Percentiles rank a stretch among this genome's conserved stretches.
Evolutionary conservation across 495 filamentous ascomycete genomes (phyloP).

Genomic region (Staphylotrichum longicolle): DNA sequence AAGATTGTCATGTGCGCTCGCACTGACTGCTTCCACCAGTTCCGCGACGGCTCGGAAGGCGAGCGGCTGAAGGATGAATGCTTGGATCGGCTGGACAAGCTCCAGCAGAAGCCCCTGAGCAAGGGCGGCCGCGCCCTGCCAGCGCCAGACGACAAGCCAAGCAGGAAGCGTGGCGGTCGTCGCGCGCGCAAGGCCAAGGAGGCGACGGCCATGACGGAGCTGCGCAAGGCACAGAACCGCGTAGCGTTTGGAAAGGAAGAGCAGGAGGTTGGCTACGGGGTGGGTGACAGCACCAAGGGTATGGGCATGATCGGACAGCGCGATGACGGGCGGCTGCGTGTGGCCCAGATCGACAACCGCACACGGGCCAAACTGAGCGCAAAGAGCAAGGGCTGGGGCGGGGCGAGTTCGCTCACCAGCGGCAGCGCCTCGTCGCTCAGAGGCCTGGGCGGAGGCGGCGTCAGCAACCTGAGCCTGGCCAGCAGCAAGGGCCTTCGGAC

Average conservation of each 20-base stretch:
- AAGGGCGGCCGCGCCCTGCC: constrained; percentile 85
- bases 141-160: constrained; percentile 92
- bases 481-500: constrained; percentile 66
- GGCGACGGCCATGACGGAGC: constrained; percentile 92
- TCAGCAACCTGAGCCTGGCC: constrained; percentile 63
- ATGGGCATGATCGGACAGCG: constrained; percentile 92
- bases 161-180: constrained; percentile 87
- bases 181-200: constrained; percentile 95
- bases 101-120: constrained; percentile 90
- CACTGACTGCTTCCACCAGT: constrained; percentile 81
- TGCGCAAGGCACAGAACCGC: constrained; percentile 93
- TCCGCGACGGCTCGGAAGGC: constrained; percentile 77
- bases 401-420: constrained; percentile 61
- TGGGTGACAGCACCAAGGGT: constrained; percentile 80
- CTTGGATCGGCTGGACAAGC: constrained; percentile 84
- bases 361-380: constrained; percentile 90
- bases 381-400: constrained; percentile 95
- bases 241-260: constrained; percentile 97
- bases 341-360: constrained; percentile 85
- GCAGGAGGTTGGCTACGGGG: constrained; percentile 87
- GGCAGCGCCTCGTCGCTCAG: constrained; percentile 74
- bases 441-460: constrained; percentile 61
- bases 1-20: constrained; percentile 91
- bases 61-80: constrained; percentile 81
- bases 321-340: constrained; percentile 82